phyloP scores from a whole-genome alignment of 2,329 filamentous ascomycete genomes.

The Fusarium nodosum region DNA sequence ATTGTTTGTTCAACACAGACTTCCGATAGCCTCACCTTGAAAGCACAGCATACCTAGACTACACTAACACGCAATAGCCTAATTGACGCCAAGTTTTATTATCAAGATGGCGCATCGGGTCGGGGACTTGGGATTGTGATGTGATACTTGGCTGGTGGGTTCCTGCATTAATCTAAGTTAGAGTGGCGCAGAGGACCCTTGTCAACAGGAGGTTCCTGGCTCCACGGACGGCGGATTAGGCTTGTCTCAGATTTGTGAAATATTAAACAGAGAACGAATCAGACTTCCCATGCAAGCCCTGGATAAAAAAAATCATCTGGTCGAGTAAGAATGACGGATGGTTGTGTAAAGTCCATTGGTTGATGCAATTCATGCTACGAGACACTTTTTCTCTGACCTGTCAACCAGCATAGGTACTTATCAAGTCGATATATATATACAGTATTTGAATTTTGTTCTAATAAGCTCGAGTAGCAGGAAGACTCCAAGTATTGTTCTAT shows the following conservation, averaged over 20 bases:
- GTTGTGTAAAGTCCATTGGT: constrained; percentile 26
- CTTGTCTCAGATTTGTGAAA: constrained; percentile 42
- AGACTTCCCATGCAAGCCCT: constrained; percentile 13
- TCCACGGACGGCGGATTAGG: constrained; percentile 26
- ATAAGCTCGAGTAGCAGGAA: background rate
- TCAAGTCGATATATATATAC: background rate
- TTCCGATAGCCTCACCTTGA: constrained; percentile 17
- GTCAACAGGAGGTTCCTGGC: constrained; percentile 10
- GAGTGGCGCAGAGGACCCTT: constrained; percentile 23
- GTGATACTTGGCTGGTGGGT: constrained; percentile 34
- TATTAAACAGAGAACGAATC: constrained; percentile 31
- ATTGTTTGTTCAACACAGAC: constrained; percentile 28
- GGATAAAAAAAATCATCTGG: constrained; percentile 16
- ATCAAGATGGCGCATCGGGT: constrained; percentile 22
- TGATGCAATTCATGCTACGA: background rate
- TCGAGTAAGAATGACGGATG: constrained; percentile 14
- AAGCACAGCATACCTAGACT: background rate
- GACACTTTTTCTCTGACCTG: constrained; percentile 3
- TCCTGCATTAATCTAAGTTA: constrained; percentile 46
- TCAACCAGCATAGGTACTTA: background rate
- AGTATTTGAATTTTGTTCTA: background rate
- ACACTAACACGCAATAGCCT: constrained; percentile 16
- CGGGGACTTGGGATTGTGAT: constrained; percentile 1
- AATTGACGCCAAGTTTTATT: constrained; percentile 39
- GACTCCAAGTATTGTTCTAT: background rate